These are phyloP conservation scores for Suillus subluteus DNA, from an alignment of 768 basidiomycete genomes.

Conservation along the genomic window DNA sequence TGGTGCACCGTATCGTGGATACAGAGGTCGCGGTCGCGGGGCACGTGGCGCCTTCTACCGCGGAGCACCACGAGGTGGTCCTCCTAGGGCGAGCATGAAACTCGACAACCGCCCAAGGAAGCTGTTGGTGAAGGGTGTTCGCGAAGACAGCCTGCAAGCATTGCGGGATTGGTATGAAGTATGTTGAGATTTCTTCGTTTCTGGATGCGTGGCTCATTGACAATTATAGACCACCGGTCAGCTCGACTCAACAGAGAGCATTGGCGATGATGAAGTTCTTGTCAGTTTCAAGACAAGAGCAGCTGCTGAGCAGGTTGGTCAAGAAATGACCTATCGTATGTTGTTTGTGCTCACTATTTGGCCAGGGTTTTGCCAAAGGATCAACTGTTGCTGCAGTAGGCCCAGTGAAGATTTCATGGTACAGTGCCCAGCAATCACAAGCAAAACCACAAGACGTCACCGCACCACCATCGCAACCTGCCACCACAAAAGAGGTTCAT, in stretches of 20 bases:
- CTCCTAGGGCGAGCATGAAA: constrained; percentile 76
- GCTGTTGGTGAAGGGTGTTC: constrained; percentile 72
- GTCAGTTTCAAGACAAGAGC: constrained; percentile 73
- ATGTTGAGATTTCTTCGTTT: constrained; percentile 15
- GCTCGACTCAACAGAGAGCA: constrained; percentile 62
- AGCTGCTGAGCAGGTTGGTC: constrained; percentile 77
- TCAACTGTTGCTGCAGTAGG: constrained; percentile 67
- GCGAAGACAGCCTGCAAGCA: constrained; percentile 55
- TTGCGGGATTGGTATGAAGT: constrained; percentile 88
- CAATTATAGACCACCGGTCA: constrained; percentile 63
- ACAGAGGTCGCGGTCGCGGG: constrained; percentile 70
- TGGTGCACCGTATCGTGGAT: constrained; percentile 59
- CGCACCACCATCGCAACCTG: constrained; percentile 23
- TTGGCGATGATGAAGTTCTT: constrained; percentile 60
- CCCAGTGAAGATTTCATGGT: constrained; percentile 69
- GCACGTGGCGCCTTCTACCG: constrained; percentile 61
- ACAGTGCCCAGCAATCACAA: constrained; percentile 39
- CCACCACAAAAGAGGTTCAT: constrained; percentile 23
- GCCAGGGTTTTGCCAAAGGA: constrained; percentile 75
- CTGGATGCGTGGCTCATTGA: constrained; percentile 11
- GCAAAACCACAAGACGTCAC: constrained; percentile 25
- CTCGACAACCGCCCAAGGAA: constrained; percentile 89
- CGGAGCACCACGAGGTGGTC: constrained; percentile 64
- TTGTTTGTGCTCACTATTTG: constrained; percentile 17
- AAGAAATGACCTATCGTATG: constrained; percentile 9